phyloP scores from a whole-genome alignment of 306 rosid species.

The Vachellia collinsii region DNA sequence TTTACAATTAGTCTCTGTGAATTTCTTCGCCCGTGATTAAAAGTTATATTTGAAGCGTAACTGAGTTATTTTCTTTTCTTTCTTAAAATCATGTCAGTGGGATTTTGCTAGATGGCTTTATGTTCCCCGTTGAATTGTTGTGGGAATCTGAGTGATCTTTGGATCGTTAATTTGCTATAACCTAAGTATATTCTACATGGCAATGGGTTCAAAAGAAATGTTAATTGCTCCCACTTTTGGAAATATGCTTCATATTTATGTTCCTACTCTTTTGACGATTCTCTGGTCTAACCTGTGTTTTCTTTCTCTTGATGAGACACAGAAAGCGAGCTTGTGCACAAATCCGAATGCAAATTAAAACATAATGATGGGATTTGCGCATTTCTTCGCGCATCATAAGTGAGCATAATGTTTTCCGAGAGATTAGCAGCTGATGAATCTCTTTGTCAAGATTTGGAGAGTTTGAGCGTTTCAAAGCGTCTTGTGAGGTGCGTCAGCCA shows the following conservation, averaged over 20 bases:
- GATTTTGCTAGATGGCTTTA: conserved; percentile 4
- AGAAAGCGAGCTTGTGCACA: conserved; percentile 40
- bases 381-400: conserved; percentile 41
- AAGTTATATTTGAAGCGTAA: background rate
- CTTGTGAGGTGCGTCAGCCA: conserved; percentile 92
- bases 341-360: conserved; percentile 27
- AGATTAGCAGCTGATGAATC: conserved; percentile 61
- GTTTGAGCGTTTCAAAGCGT: conserved; percentile 81
- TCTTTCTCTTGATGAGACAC: conserved; percentile 36
- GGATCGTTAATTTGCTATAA: conserved; percentile 9
- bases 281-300: conserved; percentile 41
- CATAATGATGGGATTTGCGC: conserved; percentile 45
- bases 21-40: background rate
- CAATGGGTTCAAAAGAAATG: background rate
- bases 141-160: conserved; percentile 7
- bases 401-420: conserved; percentile 64
- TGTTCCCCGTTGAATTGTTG: background rate
- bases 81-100: background rate
- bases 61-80: background rate
- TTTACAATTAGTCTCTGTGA: background rate
- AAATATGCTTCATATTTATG: conserved; percentile 26
- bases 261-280: conserved; percentile 28
- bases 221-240: background rate
- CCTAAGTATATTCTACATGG: background rate
- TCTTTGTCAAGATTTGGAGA: conserved; percentile 60